Percentiles rank a stretch among this genome's conserved stretches.
Evolutionary conservation across 345 rosid species (phyloP).

Genomic region (Eucalyptus globulus): DNA sequence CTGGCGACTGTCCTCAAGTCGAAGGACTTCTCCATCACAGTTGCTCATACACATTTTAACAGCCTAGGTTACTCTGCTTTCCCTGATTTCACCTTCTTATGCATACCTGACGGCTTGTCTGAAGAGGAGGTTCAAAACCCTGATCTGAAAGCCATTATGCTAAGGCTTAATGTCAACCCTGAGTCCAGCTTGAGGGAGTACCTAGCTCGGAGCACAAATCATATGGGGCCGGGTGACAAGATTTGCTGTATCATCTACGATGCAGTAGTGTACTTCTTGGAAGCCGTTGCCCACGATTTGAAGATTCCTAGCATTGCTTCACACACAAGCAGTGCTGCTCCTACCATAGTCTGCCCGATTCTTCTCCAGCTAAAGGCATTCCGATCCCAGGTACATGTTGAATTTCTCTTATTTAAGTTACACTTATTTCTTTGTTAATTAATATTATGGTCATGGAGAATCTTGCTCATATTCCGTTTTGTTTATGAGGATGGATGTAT

Average conservation of each 20-base stretch:
- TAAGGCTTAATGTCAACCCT: constrained; percentile 14
- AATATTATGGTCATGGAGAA: neutral
- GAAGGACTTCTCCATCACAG: constrained; percentile 43
- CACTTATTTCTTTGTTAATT: neutral
- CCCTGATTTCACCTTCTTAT: constrained; percentile 18
- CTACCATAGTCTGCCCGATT: neutral
- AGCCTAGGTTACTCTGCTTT: constrained; percentile 10
- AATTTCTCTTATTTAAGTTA: neutral
- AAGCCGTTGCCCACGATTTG: constrained; percentile 15
- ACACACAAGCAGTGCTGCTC: constrained; percentile 10
- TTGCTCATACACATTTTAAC: constrained; percentile 23
- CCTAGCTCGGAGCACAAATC: neutral
- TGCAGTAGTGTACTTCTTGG: constrained; percentile 21
- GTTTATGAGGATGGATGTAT: neutral
- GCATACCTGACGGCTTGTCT: constrained; percentile 19
- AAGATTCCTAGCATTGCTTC: constrained; percentile 29
- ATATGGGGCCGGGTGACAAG: neutral
- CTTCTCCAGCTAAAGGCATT: constrained; percentile 1
- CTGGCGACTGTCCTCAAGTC: constrained; percentile 41
- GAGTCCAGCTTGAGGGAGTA: constrained; percentile 9
- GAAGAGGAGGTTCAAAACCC: neutral
- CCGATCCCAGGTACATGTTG: constrained; percentile 6
- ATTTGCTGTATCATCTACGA: constrained; percentile 35
- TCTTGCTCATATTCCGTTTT: neutral
- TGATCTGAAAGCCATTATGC: neutral